Evolutionary conservation across 139 green algal genomes (phyloP).

Genomic region (Picochlorum sp.): DNA sequence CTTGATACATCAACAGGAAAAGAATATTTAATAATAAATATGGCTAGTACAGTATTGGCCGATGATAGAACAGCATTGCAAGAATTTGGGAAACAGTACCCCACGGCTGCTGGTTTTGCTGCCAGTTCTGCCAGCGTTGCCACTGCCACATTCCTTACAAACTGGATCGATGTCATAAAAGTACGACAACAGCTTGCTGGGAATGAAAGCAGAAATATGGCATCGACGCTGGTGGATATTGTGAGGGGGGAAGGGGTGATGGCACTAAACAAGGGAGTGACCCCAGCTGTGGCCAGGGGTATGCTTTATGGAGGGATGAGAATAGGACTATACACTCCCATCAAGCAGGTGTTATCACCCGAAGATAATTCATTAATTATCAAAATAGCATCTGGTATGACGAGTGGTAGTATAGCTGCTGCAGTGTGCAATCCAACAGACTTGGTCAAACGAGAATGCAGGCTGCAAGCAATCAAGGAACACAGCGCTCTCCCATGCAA

Average conservation of each 20-base stretch:
- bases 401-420: conserved; percentile 60
- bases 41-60: background rate
- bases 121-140: conserved; percentile 14
- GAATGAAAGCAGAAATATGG: conserved; percentile 21
- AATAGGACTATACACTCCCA: conserved; percentile 72
- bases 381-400: conserved; percentile 41
- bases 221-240: conserved; percentile 38
- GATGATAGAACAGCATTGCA: background rate
- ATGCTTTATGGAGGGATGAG: conserved; percentile 64
- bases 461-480: conserved; percentile 17
- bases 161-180: conserved; percentile 58
- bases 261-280: conserved; percentile 49
- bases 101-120: conserved; percentile 17
- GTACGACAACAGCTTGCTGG: conserved; percentile 58
- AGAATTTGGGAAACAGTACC: conserved; percentile 2
- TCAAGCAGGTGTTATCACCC: conserved; percentile 34
- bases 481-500: conserved; percentile 10
- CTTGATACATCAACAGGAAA: background rate
- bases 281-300: conserved; percentile 44
- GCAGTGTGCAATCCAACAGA: conserved; percentile 70
- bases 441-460: conserved; percentile 61
- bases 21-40: background rate
- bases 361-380: conserved; percentile 2
- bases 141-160: conserved; percentile 15
- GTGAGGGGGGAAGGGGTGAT: conserved; percentile 44